Evolutionary conservation across 139 green algal genomes (phyloP).

Genomic region (Micractinium sp.): DNA sequence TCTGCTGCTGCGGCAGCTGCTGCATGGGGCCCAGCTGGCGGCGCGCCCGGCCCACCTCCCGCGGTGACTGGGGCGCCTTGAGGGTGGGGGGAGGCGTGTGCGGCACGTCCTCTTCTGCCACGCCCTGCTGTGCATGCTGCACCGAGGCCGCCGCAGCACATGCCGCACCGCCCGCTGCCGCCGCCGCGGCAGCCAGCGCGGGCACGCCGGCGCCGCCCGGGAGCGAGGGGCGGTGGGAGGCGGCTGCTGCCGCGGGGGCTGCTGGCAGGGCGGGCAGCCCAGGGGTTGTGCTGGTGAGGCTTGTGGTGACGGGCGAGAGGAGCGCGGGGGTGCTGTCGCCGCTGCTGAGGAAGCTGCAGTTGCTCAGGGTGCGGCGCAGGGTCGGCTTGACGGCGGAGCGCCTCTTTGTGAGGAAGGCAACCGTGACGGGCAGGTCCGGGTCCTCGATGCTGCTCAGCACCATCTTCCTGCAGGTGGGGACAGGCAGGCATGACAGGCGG

Average conservation of each 20-base stretch:
- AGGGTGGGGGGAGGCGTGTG: constrained; percentile 18
- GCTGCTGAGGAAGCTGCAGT: constrained; percentile 19
- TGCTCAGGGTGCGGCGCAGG: constrained; percentile 7
- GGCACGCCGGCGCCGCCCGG: no score
- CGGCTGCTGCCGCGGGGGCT: background rate
- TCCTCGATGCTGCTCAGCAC: constrained; percentile 26
- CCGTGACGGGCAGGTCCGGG: constrained; percentile 30
- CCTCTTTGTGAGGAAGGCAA: constrained; percentile 38
- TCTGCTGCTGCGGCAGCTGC: background rate
- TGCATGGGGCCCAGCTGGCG: background rate
- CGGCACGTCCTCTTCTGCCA: constrained; percentile 1
- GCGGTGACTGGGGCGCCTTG: constrained; percentile 26
- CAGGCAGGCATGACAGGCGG: no score
- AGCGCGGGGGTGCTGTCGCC: constrained; percentile 24
- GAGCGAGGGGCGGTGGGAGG: background rate
- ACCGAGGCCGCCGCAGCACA: background rate
- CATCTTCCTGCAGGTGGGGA: constrained; percentile 28
- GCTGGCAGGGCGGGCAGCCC: background rate
- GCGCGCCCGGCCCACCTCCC: background rate
- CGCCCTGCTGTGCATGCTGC: background rate
- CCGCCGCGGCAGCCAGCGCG: background rate
- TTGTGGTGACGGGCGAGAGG: constrained; percentile 1
- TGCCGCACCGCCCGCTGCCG: background rate
- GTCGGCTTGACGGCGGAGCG: background rate
- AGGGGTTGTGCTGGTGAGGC: background rate